Conservation (phyloP, 768 basidiomycete species). For the Mycena epipterygia region DNA sequence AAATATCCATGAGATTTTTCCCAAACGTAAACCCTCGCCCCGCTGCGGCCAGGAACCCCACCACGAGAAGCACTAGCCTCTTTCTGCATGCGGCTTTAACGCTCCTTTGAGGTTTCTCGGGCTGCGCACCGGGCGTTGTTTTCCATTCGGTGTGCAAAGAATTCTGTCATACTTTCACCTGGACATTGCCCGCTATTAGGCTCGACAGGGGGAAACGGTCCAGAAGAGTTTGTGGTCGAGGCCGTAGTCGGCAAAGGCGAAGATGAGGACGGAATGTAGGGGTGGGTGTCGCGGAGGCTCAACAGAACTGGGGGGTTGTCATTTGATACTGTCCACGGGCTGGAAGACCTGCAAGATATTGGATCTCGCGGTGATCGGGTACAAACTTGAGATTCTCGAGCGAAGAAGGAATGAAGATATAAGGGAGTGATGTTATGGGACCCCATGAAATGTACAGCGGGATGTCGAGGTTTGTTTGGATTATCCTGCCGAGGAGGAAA, state of each 20-base stretch:
- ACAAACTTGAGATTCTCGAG: neutral
- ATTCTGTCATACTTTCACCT: neutral
- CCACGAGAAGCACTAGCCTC: neutral
- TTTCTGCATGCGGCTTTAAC: neutral
- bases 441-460: neutral
- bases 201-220: constrained; percentile 13
- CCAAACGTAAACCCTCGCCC: constrained; percentile 9
- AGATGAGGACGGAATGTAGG: too few relatives aligned
- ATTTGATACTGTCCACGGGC: neutral
- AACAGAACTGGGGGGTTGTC: too few relatives aligned
- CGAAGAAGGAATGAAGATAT: neutral
- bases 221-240: too few relatives aligned
- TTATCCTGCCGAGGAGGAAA: neutral
- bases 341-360: neutral
- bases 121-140: neutral
- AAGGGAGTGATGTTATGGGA: neutral
- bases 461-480: neutral
- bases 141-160: neutral
- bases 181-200: neutral
- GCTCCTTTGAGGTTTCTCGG: neutral
- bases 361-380: neutral
- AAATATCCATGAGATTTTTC: constrained; percentile 1
- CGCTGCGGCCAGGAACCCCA: neutral
- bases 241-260: neutral
- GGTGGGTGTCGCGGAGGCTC: too few relatives aligned